phyloP scores from a whole-genome alignment of 2,329 filamentous ascomycete genomes.

The Arthroderma sp. region DNA sequence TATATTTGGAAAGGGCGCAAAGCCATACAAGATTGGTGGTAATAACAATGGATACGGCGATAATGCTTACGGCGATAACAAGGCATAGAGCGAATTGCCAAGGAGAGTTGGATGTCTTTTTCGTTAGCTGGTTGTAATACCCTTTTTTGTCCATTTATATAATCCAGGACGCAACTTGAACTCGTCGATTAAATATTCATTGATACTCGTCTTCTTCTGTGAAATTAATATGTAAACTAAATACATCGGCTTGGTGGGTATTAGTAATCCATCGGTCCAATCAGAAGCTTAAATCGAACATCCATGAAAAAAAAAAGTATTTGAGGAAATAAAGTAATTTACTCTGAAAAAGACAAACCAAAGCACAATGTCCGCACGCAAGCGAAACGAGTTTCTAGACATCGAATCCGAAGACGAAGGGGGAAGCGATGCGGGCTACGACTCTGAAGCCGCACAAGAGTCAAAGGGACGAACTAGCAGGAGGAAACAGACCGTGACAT shows the following conservation, averaged over 20 bases:
- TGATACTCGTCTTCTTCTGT: too few species aligned
- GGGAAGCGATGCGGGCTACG: constrained; percentile 29
- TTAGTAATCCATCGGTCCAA: too few species aligned
- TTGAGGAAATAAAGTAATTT: not conserved
- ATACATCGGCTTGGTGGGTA: too few species aligned
- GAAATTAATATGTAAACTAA: too few species aligned
- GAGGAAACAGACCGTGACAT: constrained; percentile 15
- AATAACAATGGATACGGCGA: not conserved
- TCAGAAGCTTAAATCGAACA: too few species aligned
- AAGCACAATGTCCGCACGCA: constrained; percentile 24
- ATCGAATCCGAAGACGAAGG: constrained; percentile 26
- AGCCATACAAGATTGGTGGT: constrained; percentile 17
- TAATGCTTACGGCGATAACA: too few species aligned
- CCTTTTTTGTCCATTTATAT: too few species aligned
- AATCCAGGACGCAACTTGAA: too few species aligned
- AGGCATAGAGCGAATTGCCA: too few species aligned
- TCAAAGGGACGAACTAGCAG: constrained; percentile 24
- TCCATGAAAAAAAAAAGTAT: not conserved
- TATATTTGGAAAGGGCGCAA: constrained; percentile 54
- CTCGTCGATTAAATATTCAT: too few species aligned
- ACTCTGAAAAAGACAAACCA: not conserved
- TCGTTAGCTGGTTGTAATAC: too few species aligned
- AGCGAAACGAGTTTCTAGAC: constrained; percentile 28
- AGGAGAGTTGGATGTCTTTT: too few species aligned
- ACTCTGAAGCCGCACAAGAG: constrained; percentile 31